Conservation (phyloP, 192 early-diverging fungal species). For the Chytriomyces sp. region DNA sequence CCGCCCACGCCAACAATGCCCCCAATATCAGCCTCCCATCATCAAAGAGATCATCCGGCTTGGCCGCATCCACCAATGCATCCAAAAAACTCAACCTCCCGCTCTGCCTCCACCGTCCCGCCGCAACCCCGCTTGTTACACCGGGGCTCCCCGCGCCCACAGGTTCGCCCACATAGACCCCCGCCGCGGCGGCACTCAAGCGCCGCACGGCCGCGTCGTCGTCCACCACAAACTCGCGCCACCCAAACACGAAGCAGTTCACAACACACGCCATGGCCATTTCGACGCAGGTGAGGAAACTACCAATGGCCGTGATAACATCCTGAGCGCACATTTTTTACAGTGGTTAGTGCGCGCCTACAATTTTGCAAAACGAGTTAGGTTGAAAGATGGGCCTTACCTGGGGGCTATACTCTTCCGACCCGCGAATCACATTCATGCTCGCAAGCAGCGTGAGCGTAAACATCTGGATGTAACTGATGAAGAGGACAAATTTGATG, state of each 20-base stretch:
- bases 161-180: background rate
- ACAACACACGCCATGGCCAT: constrained; percentile 55
- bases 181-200: background rate
- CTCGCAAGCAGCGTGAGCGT: constrained; percentile 52
- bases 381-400: no score
- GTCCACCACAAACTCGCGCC: constrained; percentile 21
- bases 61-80: constrained; percentile 10
- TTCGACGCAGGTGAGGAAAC: constrained; percentile 58
- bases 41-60: constrained; percentile 15
- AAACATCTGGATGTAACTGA: constrained; percentile 24
- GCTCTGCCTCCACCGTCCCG: background rate
- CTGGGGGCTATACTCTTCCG: constrained; percentile 20
- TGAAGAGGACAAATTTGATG: constrained; percentile 33
- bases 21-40: constrained; percentile 4
- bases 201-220: constrained; percentile 4
- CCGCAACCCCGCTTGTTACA: background rate
- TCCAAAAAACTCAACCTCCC: constrained; percentile 5
- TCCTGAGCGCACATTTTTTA: no score
- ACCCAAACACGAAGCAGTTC: constrained; percentile 48
- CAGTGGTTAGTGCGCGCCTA: no score
- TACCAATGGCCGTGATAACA: constrained; percentile 53
- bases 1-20: background rate
- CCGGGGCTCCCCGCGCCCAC: background rate
- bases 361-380: no score
- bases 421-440: constrained; percentile 35